Base-by-base conservation (phyloP, 441 rosid species). In the Arabidopsis lyrata region DNA sequence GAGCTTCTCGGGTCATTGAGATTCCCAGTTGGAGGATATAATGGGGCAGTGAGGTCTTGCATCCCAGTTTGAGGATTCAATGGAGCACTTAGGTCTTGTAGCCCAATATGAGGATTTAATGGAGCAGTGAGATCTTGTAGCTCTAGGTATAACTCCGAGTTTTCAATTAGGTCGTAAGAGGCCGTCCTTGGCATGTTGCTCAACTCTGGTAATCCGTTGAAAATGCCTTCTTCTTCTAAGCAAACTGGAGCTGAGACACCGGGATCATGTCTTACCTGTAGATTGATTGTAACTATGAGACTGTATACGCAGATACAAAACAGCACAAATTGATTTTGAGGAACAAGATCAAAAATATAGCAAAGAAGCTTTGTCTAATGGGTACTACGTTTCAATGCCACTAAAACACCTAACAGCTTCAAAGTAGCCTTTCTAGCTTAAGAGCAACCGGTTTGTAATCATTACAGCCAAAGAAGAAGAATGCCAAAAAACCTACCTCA, bases 401-500 rank as follows among this genome's bases (percentile, higher is more conserved):
- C 29, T 52, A 39, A n/a, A 31, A 59, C 27, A 60, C 56, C 6
- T 61, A 18, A 5, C 34, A 15, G 41, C 8, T 36, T 13, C 49
- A 22, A 18, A 8, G 4, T 16, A 15, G 54, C 53, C 53, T 18
- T 48, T 9, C 13, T 8, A 9, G 24, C 12, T 48, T 48, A 48
- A 9, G 13, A 48, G 3, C 27, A 18, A 47, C 50, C 4, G 22
- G 50, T 10, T 47, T 47, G 22, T 47, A 15, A 15, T 47, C 22
- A 47, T n/a, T 47, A 16, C 18, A 16, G 60, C 59, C 29, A 42
- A 45, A 32, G 57, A 63, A 14, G 11, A 38, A 32, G 1, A 14
- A 49, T 49, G 57, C 29, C 31, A 57, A 57, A 54, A 54, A 39
- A 65, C 74, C 41, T 18, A 83, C 94, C 87, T 86, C 78, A 50